Percentiles rank a stretch among this genome's conserved stretches.
phyloP scores from a whole-genome alignment of 768 basidiomycete genomes.

The Amanita subjunquillea region DNA sequence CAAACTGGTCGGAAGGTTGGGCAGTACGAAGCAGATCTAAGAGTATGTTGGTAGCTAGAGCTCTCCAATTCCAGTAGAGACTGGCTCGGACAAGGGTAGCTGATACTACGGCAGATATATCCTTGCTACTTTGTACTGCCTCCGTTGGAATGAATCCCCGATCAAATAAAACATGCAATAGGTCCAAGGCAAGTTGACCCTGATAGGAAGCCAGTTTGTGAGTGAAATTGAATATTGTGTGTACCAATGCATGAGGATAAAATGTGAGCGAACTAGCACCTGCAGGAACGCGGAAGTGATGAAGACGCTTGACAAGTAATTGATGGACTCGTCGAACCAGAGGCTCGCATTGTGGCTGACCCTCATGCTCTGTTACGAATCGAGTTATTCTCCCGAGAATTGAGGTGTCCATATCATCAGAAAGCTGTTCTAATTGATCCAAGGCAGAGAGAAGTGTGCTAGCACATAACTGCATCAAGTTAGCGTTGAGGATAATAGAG shows the following conservation, averaged over 20 bases:
- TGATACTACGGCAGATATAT: slow-evolving; percentile 37
- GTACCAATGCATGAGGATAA: slow-evolving; percentile 25
- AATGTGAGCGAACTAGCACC: slow-evolving; percentile 22
- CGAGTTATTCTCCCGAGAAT: not conserved
- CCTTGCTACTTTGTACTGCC: slow-evolving; percentile 27
- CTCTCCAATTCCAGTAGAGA: slow-evolving; percentile 43
- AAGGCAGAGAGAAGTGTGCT: not conserved
- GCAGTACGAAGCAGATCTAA: slow-evolving; percentile 14
- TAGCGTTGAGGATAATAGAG: not conserved
- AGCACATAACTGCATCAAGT: not conserved
- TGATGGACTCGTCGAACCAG: slow-evolving; percentile 15
- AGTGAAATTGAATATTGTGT: slow-evolving; percentile 31
- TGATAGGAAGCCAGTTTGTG: slow-evolving; percentile 25
- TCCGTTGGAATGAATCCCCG: slow-evolving; percentile 34
- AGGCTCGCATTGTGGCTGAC: not conserved
- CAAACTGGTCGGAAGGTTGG: slow-evolving; percentile 10
- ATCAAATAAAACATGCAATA: slow-evolving; percentile 41
- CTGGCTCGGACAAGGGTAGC: slow-evolving; percentile 41
- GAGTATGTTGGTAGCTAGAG: slow-evolving; percentile 30
- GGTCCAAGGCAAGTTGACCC: slow-evolving; percentile 25
- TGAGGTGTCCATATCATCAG: not conserved
- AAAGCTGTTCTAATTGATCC: not conserved
- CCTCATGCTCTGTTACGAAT: not conserved
- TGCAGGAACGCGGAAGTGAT: slow-evolving; percentile 14
- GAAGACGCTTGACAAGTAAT: slow-evolving; percentile 19